Evolutionary conservation across 768 basidiomycete genomes (phyloP), one percentile per base, ranked within the genome.

Genomic region (Pluteus cervinus): DNA sequence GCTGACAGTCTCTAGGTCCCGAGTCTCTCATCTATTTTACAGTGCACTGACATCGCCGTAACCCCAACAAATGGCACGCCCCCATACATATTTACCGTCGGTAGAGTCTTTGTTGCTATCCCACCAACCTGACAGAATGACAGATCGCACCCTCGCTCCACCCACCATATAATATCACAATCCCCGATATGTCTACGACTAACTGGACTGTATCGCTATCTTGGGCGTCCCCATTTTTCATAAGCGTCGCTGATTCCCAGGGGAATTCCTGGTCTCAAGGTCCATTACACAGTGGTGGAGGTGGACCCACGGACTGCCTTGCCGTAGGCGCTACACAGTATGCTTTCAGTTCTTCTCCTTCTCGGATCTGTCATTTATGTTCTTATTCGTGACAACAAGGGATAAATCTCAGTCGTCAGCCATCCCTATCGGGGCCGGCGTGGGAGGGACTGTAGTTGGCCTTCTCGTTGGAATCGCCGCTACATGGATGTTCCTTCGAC

Each of bases 91-190:
- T 54, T 79, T 37, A 78, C 74, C 12, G 79, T 75, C 44, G 45
- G 71, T 50, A 4, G 10, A 21, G 14, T 29, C n/a, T 26, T 45
- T 22, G 30, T 28, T 17, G 16, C 3, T 24, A 6, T 31, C 18
- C 22, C 3, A 9, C 22, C 5, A 11, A 21, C 15, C 29, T 29
- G 18, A 21, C 10, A 1, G 20, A 14, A 26, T 17, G 18, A n/a
- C 16, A 81, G 79, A 54, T 79, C 35, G 75, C 76, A 5, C 78
- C 79, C 14, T 53, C 76, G 5, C 59, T 80, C 1, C 79, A 78
- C 44, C 76, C 79, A 8, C 78, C 78, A 4, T 68, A 65, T 28
- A 79, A 79, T 47, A 68, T 78, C 39, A 75, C 76, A 0, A 66
- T 66, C 1, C 39, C 57, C 5, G 56, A 55, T n/a, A 57, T 49